phyloP scores from a whole-genome alignment of 2,329 filamentous ascomycete species.

The Sodiomyces alkalinus region DNA sequence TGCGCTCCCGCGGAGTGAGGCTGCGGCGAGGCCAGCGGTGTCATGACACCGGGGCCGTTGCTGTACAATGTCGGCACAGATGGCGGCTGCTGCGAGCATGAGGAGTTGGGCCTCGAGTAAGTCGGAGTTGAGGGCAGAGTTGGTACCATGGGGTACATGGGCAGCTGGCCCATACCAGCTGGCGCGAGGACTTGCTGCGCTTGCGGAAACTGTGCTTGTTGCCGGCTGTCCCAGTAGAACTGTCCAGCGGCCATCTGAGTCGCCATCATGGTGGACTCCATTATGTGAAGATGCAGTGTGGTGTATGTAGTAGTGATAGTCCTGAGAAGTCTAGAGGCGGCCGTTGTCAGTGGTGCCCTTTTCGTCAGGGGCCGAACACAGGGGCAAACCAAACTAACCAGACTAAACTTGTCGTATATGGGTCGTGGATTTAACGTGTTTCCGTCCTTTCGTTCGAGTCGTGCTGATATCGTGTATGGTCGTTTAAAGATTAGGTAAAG shows the following conservation, averaged over 20 bases:
- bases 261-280: conserved; percentile 47
- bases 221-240: conserved; percentile 70
- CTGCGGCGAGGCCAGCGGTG: conserved; percentile 62
- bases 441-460: no score
- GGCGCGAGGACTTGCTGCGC: conserved; percentile 26
- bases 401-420: no score
- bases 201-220: conserved; percentile 59
- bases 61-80: conserved; percentile 33
- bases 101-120: conserved; percentile 51
- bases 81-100: conserved; percentile 43
- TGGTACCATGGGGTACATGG: conserved; percentile 38
- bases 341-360: no score
- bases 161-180: conserved; percentile 23
- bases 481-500: no score
- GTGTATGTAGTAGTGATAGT: neutral
- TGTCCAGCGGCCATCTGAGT: conserved; percentile 54
- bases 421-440: no score
- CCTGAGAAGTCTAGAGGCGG: neutral
- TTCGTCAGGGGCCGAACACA: no score
- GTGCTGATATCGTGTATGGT: no score
- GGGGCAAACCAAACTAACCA: no score
- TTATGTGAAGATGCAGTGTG: no score
- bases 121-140: conserved; percentile 47
- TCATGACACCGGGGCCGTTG: conserved; percentile 48
- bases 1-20: conserved; percentile 45